Conservation (phyloP, 441 rosid species). For the Breynia disticha region DNA sequence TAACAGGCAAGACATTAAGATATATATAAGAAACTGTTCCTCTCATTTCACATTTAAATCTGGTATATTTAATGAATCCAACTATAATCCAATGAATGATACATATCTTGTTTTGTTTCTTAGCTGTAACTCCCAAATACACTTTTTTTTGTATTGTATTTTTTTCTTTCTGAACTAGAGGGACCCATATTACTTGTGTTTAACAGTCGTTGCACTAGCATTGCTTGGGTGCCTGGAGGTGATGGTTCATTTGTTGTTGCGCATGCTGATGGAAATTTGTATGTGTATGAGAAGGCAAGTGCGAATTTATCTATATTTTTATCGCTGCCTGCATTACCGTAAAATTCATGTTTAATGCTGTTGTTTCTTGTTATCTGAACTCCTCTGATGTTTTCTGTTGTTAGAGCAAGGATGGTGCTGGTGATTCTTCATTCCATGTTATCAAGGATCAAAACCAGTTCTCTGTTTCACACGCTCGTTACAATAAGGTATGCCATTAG, state of each 20-base stretch:
- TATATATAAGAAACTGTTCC: no score
- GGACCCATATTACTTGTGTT: neutral
- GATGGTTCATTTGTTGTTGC: slow-evolving; percentile 92
- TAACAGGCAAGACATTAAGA: slow-evolving; percentile 56
- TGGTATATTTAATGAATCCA: no score
- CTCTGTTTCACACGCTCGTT: slow-evolving; percentile 83
- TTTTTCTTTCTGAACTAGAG: neutral
- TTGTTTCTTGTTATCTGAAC: slow-evolving; percentile 11
- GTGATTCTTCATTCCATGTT: slow-evolving; percentile 80
- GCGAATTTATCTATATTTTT: neutral
- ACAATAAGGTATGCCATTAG: slow-evolving; percentile 61
- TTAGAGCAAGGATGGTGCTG: slow-evolving; percentile 77
- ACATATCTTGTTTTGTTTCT: no score
- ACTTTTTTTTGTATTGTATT: neutral
- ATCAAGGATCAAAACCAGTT: slow-evolving; percentile 85
- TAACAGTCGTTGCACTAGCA: slow-evolving; percentile 82
- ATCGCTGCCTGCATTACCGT: slow-evolving; percentile 7
- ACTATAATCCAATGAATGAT: no score
- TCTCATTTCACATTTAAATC: no score
- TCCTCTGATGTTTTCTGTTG: slow-evolving; percentile 8
- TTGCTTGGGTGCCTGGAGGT: slow-evolving; percentile 92
- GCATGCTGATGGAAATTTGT: slow-evolving; percentile 92
- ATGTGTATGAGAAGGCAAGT: slow-evolving; percentile 93
- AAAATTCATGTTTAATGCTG: slow-evolving; percentile 4
- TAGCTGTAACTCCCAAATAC: neutral